phyloP scores from a whole-genome alignment of 2,329 filamentous ascomycete genomes.

The Cladorrhinum sp. region DNA sequence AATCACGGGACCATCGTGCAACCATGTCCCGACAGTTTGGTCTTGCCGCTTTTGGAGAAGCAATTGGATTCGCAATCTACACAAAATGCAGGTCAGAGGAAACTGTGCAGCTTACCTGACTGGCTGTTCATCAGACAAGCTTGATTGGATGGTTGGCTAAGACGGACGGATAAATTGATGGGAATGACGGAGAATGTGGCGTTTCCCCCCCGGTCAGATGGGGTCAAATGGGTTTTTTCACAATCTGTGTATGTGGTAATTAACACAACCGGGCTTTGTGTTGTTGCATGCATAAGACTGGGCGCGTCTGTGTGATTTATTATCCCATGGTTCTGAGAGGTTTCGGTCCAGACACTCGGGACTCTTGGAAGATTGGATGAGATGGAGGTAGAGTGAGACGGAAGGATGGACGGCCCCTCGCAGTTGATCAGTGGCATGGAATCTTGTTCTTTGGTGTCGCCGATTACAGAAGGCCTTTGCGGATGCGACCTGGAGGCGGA shows the following conservation, averaged over 20 bases:
- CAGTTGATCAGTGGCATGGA: not conserved
- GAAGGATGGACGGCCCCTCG: not conserved
- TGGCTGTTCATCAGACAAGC: not conserved
- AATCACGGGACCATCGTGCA: no score
- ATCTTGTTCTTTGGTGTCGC: not conserved
- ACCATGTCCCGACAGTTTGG: constrained; percentile 11
- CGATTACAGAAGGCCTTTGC: not conserved
- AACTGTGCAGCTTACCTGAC: not conserved
- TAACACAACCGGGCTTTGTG: not conserved
- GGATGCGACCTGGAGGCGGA: not conserved
- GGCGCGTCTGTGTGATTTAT: not conserved
- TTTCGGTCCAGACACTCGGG: not conserved
- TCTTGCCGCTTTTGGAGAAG: constrained; percentile 9
- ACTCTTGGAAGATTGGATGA: not conserved
- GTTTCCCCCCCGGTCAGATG: not conserved
- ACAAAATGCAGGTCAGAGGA: not conserved
- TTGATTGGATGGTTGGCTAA: not conserved
- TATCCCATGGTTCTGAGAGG: not conserved
- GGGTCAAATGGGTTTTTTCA: not conserved
- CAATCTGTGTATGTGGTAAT: not conserved
- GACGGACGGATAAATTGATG: not conserved
- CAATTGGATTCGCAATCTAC: not conserved
- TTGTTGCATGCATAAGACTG: constrained; percentile 3
- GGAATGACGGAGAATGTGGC: not conserved
- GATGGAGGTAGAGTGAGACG: not conserved